Conservation (phyloP, 805 yeast genomes). For the Hanseniaspora occidentalis region DNA sequence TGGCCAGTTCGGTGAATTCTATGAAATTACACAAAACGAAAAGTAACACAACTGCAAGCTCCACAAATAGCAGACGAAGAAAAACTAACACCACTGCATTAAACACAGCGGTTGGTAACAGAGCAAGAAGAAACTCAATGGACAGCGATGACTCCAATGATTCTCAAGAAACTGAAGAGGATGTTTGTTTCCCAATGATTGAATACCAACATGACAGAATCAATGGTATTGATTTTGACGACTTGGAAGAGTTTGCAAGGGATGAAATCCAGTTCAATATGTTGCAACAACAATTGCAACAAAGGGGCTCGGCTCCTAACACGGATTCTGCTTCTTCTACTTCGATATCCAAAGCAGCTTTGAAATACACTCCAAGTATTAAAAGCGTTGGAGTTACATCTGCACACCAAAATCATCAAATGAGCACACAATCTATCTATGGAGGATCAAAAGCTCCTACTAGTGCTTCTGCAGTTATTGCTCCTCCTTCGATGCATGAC, state of each 20-base stretch:
- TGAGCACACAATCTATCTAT: too few species aligned
- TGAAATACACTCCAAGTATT: not conserved
- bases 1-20: constrained; percentile 7
- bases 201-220: constrained; percentile 44
- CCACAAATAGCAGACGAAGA: not conserved
- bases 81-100: constrained; percentile 17
- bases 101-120: constrained; percentile 25
- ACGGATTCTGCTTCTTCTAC: not conserved
- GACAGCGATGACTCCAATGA: constrained; percentile 66
- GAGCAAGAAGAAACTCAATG: constrained; percentile 24
- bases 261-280: constrained; percentile 18
- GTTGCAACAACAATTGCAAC: not conserved
- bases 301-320: not conserved
- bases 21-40: not conserved
- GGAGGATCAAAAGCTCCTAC: not conserved
- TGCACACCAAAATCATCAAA: too few species aligned
- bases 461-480: not conserved
- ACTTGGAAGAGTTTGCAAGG: constrained; percentile 68
- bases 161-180: constrained; percentile 89
- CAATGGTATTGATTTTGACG: constrained; percentile 83
- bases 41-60: not conserved
- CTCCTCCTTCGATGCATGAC: constrained; percentile 3
- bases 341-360: not conserved
- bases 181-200: constrained; percentile 91
- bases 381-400: too few species aligned